These are phyloP conservation scores for Plasmodium vinckei DNA, from an alignment of 169 alveolate genomes.

Conservation along the genomic window DNA sequence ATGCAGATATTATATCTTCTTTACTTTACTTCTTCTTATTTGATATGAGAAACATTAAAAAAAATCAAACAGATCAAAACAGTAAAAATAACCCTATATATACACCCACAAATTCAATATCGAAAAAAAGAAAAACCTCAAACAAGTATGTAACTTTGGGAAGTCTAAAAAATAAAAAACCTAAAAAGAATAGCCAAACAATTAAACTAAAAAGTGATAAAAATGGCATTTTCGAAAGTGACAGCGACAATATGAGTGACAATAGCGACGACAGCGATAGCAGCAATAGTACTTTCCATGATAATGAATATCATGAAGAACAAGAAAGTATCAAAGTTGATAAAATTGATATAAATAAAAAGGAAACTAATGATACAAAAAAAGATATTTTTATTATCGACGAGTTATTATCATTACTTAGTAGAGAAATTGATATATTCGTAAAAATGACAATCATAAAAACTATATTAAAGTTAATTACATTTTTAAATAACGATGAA, in stretches of 20 bases:
- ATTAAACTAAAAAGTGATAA: not conserved
- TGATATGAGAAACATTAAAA: constrained; percentile 9
- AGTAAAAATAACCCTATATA: not conserved
- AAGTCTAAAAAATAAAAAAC: not conserved
- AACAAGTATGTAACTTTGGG: not conserved
- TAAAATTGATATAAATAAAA: not conserved
- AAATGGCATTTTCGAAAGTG: constrained; percentile 42
- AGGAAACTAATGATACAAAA: not conserved
- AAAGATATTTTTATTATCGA: constrained; percentile 59
- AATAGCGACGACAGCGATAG: not conserved
- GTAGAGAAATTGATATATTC: constrained; percentile 16
- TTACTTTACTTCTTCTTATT: constrained; percentile 49
- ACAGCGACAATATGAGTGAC: constrained; percentile 35
- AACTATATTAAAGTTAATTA: constrained; percentile 32
- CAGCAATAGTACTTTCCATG: not conserved
- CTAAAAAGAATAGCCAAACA: not conserved
- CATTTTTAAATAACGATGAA: constrained; percentile 22
- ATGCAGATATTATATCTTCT: constrained; percentile 47
- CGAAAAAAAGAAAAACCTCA: not conserved
- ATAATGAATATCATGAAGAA: not conserved
- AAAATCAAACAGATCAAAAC: not conserved
- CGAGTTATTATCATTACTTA: constrained; percentile 39
- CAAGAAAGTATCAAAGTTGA: not conserved
- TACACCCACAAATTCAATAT: not conserved
- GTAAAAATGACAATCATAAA: constrained; percentile 40